Evolutionary conservation across 2,329 filamentous ascomycete species (phyloP).

Genomic region (Fusarium udum): DNA sequence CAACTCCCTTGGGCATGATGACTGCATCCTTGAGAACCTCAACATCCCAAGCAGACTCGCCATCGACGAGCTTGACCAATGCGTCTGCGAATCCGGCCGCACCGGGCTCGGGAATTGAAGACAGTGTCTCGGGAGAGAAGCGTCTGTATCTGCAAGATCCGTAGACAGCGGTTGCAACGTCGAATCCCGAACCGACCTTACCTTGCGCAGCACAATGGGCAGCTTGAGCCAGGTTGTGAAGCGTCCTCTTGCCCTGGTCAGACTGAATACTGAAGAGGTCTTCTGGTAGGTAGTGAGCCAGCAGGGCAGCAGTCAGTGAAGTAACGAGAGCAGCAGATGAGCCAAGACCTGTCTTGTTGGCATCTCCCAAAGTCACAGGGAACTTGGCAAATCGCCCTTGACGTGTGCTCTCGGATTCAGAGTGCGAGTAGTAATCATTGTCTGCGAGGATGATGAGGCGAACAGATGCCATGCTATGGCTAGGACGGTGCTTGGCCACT

Average conservation of each 20-base stretch:
- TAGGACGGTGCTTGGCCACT: constrained; percentile 49
- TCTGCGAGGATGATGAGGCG: constrained; percentile 90
- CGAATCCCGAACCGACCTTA: constrained; percentile 95
- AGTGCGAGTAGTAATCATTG: constrained; percentile 92
- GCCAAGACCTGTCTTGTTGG: constrained; percentile 95
- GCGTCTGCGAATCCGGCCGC: constrained; percentile 71
- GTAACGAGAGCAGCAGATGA: constrained; percentile 96
- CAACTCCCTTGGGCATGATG: constrained; percentile 75
- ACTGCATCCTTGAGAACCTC: constrained; percentile 77
- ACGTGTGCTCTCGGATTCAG: constrained; percentile 45
- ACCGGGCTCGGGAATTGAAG: constrained; percentile 72
- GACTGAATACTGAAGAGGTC: constrained; percentile 66
- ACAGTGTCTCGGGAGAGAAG: constrained; percentile 85
- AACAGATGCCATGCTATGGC: constrained; percentile 69
- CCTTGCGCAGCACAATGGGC: constrained; percentile 96
- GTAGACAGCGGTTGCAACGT: constrained; percentile 91
- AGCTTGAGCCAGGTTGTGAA: constrained; percentile 94
- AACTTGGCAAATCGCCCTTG: constrained; percentile 77
- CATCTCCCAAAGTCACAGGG: constrained; percentile 75
- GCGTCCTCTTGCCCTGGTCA: constrained; percentile 63
- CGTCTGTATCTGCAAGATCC: constrained; percentile 90
- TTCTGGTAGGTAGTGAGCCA: constrained; percentile 76
- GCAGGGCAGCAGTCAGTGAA: constrained; percentile 78
- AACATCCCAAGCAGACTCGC: constrained; percentile 76
- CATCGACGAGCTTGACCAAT: constrained; percentile 73